These are phyloP conservation scores for Geotrichum fermentans DNA, from an alignment of 1,139 yeast genomes.

Conservation along the genomic window DNA sequence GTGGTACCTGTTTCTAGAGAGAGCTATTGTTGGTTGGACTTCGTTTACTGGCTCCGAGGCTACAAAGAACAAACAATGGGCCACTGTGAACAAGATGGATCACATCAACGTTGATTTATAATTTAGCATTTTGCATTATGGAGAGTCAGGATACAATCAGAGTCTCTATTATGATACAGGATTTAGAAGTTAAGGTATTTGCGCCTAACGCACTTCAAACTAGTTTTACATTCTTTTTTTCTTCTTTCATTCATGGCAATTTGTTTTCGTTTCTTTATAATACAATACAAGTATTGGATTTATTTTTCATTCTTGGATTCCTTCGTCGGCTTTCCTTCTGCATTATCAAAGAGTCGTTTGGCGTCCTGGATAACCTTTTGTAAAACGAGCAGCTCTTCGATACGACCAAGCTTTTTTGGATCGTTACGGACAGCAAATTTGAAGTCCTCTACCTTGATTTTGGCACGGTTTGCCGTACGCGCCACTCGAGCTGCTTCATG, in stretches of 20 bases:
- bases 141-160: too few species aligned
- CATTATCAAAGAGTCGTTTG: constrained; percentile 73
- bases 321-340: constrained; percentile 45
- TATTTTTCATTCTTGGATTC: constrained; percentile 24
- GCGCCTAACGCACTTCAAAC: too few species aligned
- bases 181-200: too few species aligned
- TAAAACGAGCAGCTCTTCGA: constrained; percentile 69
- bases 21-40: constrained; percentile 64
- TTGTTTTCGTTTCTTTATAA: not conserved
- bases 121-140: not conserved
- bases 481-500: constrained; percentile 54
- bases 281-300: constrained; percentile 3
- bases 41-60: constrained; percentile 54
- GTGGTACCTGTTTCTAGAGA: constrained; percentile 47
- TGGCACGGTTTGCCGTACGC: constrained; percentile 53
- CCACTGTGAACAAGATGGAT: constrained; percentile 8
- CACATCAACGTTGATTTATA: constrained; percentile 11
- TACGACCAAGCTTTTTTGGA: constrained; percentile 76
- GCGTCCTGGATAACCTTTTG: constrained; percentile 76
- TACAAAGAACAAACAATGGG: constrained; percentile 9
- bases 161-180: too few species aligned
- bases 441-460: constrained; percentile 83
- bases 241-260: not conserved
- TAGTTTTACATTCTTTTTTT: too few species aligned
- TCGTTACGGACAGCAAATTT: constrained; percentile 81